Base-by-base conservation (phyloP, 768 basidiomycete genomes). In the Podaxis carcinomalis region DNA sequence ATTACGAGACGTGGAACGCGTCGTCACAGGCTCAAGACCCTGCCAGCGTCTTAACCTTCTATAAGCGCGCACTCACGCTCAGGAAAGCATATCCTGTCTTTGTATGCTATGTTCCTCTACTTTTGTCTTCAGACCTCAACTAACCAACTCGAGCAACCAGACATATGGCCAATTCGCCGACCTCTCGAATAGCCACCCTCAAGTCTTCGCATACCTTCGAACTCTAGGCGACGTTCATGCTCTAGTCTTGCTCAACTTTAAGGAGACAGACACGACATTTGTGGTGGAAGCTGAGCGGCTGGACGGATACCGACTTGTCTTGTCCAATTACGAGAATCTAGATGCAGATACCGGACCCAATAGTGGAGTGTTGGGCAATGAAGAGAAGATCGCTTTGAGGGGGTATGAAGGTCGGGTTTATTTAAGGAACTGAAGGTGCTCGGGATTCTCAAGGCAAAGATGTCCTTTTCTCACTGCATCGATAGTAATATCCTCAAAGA, bases 141-240 rank as follows among this genome's bases (percentile, higher is more conserved):
- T 23, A 1, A 23, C 25, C 11, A 7, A 1, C 21, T 9, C n/a
- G 49, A 21, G 16, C 7, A 42, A 13, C 11, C 27, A 87, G 86
- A 78, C 83, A 2, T 85, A 85, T 67, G 90, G 90, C 14, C 77
- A 80, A 40, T 92, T 89, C 65, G 65, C 69, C 5, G 77, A 83
- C 36, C 68, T 87, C 3, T 76, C 80, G 6, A 67, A 72, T 0
- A 67, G 68, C 0, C 74, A 89, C 66, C 75, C 82, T 27, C 65
- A 78, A 27, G 78, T 85, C 21, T 85, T 89, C 57, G 83, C 82
- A 0, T 89, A 82, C 67, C 76, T 72, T 0, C 78, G 85, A 23
- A 69, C 71, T 2, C 64, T 82, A 6, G 76, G 71, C 0, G 57
- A 64, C 3, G 57, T 67, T 2, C 76, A 70, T 1, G 73, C 79